A percentile compares a stretch with the other conserved stretches of the same genome.
Evolutionary conservation across 1,284 basidiomycete genomes (phyloP).

Genomic region (Pisolithus thermaeus): DNA sequence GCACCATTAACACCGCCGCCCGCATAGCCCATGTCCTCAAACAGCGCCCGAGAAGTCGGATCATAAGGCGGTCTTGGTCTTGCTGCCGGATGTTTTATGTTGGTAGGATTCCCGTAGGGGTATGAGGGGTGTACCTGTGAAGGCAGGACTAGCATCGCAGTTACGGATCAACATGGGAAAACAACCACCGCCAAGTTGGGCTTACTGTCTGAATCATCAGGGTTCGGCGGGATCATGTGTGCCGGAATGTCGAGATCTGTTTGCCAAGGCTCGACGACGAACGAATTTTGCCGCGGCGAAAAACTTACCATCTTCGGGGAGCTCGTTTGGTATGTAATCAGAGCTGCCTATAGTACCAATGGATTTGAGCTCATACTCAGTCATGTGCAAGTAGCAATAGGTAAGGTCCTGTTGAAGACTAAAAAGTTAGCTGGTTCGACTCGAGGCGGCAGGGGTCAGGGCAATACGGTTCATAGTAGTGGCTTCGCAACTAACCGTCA

Average conservation of each 20-base stretch:
- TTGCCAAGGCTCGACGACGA: neutral
- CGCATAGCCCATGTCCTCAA: conserved; percentile 75
- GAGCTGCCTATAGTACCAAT: conserved; percentile 70
- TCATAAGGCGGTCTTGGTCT: conserved; percentile 64
- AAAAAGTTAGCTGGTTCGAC: neutral
- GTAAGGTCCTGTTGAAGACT: conserved; percentile 59
- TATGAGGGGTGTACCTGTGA: conserved; percentile 82
- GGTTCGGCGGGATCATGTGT: conserved; percentile 76
- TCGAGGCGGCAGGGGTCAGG: neutral
- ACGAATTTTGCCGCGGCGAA: neutral
- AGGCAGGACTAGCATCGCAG: conserved; percentile 52
- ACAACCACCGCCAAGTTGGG: conserved; percentile 10
- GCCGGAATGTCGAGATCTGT: conserved; percentile 72
- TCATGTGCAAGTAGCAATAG: conserved; percentile 81
- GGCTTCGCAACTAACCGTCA: neutral
- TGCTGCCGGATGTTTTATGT: conserved; percentile 70
- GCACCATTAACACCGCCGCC: conserved; percentile 70
- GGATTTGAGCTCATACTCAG: conserved; percentile 65
- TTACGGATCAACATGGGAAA: conserved; percentile 12
- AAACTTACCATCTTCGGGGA: conserved; percentile 63
- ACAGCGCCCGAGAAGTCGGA: conserved; percentile 68
- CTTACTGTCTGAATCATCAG: conserved; percentile 78
- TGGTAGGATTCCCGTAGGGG: conserved; percentile 78
- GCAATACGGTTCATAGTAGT: neutral
- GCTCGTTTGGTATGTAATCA: conserved; percentile 67